Conservation (phyloP, 768 basidiomycete species). For the Lyophyllum atratum region DNA sequence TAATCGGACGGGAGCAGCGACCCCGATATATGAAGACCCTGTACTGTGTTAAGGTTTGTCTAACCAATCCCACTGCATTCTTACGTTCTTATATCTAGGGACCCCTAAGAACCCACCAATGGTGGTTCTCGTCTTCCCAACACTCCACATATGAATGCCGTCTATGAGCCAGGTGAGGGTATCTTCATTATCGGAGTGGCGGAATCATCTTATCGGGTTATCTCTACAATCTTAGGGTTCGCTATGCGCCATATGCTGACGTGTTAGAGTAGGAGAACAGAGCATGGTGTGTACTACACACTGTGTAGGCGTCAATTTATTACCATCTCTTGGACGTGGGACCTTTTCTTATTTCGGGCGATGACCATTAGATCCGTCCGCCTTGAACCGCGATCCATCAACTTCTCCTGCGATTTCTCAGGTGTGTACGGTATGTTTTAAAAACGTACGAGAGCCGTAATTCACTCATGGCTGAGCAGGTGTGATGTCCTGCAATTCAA, state of each 20-base stretch:
- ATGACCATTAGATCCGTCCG: conserved; percentile 17
- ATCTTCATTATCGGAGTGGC: background rate
- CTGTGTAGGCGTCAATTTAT: background rate
- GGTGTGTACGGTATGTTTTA: conserved; percentile 1
- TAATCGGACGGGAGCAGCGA: conserved; percentile 3
- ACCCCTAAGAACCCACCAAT: conserved; percentile 11
- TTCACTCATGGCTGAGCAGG: background rate
- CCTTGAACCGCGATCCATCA: background rate
- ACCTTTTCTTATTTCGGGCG: background rate
- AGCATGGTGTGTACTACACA: too few relatives aligned
- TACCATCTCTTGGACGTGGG: background rate
- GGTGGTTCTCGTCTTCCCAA: background rate
- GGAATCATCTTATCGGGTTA: background rate
- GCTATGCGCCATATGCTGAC: background rate
- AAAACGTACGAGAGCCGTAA: background rate
- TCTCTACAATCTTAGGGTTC: background rate
- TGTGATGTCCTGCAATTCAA: background rate
- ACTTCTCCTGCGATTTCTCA: conserved; percentile 12
- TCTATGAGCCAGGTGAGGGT: background rate
- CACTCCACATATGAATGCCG: background rate
- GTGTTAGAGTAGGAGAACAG: background rate
- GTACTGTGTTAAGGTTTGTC: conserved; percentile 3
- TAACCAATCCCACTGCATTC: conserved; percentile 4
- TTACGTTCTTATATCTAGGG: background rate
- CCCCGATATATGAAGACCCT: background rate